A percentile compares a stretch with the other conserved stretches of the same genome.
Evolutionary conservation across 805 yeast species (phyloP).

Genomic region (Debaryomyces tyrocola): DNA sequence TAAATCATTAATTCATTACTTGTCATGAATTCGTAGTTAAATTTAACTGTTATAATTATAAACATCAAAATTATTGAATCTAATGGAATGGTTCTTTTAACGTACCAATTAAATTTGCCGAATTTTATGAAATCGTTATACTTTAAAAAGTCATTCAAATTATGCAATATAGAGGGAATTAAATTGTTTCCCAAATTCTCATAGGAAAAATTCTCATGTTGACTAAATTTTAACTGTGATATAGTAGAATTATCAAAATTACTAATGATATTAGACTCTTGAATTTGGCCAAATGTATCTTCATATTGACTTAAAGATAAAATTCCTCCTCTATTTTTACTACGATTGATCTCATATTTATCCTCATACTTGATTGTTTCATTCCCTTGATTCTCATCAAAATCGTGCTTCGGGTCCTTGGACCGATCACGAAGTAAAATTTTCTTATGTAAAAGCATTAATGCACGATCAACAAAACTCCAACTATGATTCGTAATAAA

Average conservation of each 20-base stretch:
- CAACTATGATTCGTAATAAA: slow-evolving; percentile 49
- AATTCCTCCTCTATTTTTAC: slow-evolving; percentile 19
- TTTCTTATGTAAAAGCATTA: slow-evolving; percentile 43
- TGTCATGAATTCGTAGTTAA: slow-evolving; percentile 43
- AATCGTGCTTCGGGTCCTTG: neutral
- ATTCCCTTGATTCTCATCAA: neutral
- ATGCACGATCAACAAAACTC: slow-evolving; percentile 57
- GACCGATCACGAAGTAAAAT: slow-evolving; percentile 33
- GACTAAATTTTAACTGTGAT: slow-evolving; percentile 36
- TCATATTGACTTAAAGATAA: slow-evolving; percentile 37
- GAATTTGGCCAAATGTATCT: slow-evolving; percentile 39
- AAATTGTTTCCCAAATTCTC: slow-evolving; percentile 53
- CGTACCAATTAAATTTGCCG: slow-evolving; percentile 60
- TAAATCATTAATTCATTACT: slow-evolving; percentile 36
- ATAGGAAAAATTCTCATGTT: slow-evolving; percentile 44
- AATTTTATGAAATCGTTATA: slow-evolving; percentile 52
- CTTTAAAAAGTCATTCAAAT: slow-evolving; percentile 53
- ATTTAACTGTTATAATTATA: slow-evolving; percentile 53
- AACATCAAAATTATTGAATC: slow-evolving; percentile 56
- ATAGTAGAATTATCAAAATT: slow-evolving; percentile 38
- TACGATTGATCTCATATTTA: slow-evolving; percentile 2
- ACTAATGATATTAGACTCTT: slow-evolving; percentile 38
- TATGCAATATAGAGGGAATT: slow-evolving; percentile 57
- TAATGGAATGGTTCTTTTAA: slow-evolving; percentile 59
- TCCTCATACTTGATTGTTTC: slow-evolving; percentile 4